These are phyloP conservation scores for Dactylella cylindrospora DNA, from an alignment of 2,329 filamentous ascomycete genomes.

Conservation along the genomic window DNA sequence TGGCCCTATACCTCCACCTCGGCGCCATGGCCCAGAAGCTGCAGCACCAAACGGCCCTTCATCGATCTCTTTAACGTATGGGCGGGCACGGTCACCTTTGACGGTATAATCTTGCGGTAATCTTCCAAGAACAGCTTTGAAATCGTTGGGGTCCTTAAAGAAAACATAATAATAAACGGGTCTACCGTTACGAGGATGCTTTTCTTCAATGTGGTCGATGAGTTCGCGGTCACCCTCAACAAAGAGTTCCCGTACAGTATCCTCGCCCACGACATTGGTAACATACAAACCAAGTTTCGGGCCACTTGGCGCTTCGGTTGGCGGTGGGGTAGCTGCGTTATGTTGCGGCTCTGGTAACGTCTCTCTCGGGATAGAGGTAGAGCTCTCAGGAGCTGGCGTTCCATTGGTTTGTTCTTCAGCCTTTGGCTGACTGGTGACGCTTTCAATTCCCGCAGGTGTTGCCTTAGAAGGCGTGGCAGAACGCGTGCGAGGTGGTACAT, in stretches of 20 bases:
- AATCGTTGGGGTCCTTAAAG: slow-evolving; percentile 77
- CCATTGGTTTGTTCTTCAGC: slow-evolving; percentile 57
- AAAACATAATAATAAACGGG: slow-evolving; percentile 75
- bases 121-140: slow-evolving; percentile 73
- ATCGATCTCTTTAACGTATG: slow-evolving; percentile 69
- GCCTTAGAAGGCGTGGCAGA: slow-evolving; percentile 49
- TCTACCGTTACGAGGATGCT: slow-evolving; percentile 19
- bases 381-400: slow-evolving; percentile 54
- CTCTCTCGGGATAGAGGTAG: slow-evolving; percentile 7
- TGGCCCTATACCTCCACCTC: slow-evolving; percentile 71
- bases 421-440: slow-evolving; percentile 62
- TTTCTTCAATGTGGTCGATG: slow-evolving; percentile 69
- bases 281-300: slow-evolving; percentile 85
- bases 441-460: slow-evolving; percentile 55
- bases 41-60: slow-evolving; percentile 51
- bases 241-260: slow-evolving; percentile 80
- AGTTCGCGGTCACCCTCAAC: slow-evolving; percentile 78
- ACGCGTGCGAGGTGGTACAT: slow-evolving; percentile 48
- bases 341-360: slow-evolving; percentile 3
- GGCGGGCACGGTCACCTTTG: slow-evolving; percentile 68
- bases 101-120: slow-evolving; percentile 71
- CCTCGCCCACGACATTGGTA: slow-evolving; percentile 78
- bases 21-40: slow-evolving; percentile 63
- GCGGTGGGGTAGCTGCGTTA: slow-evolving; percentile 61
- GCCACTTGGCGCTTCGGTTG: slow-evolving; percentile 61